phyloP scores from a whole-genome alignment of 2,329 filamentous ascomycete species.

The Lachnellula cervina region DNA sequence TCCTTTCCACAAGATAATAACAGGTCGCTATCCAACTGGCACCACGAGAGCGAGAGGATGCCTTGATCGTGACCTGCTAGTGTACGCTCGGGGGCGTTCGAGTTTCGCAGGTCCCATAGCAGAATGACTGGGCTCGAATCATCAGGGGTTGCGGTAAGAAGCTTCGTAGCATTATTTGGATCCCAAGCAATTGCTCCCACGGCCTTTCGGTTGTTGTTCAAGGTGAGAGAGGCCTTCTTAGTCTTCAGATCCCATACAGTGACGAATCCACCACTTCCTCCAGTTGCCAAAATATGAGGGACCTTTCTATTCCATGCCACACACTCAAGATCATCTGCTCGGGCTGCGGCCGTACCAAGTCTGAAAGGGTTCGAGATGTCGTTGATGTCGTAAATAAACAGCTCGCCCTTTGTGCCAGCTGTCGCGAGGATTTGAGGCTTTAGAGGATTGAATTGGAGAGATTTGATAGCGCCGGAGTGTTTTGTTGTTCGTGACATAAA shows the following conservation, averaged over 20 bases:
- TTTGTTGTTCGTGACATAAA: constrained; percentile 82
- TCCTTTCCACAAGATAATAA: constrained; percentile 94
- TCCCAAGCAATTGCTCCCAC: constrained; percentile 98
- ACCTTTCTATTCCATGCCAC: constrained; percentile 99
- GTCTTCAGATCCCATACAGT: constrained; percentile 98
- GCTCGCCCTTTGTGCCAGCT: constrained; percentile 88
- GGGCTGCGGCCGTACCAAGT: constrained; percentile 79
- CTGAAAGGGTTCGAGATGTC: constrained; percentile 84
- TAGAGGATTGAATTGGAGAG: constrained; percentile 93
- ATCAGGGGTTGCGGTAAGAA: constrained; percentile 86
- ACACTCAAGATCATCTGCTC: constrained; percentile 92
- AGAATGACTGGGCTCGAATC: constrained; percentile 84
- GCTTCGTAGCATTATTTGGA: constrained; percentile 88
- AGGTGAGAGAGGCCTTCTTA: constrained; percentile 92
- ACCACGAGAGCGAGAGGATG: constrained; percentile 93
- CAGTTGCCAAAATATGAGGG: constrained; percentile 90
- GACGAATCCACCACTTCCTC: constrained; percentile 87
- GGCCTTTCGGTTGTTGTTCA: constrained; percentile 90
- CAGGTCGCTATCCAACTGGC: constrained; percentile 80
- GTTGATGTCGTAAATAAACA: constrained; percentile 93
- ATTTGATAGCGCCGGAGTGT: constrained; percentile 88
- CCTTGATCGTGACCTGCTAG: constrained; percentile 92
- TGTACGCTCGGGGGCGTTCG: constrained; percentile 85
- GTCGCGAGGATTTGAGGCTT: constrained; percentile 88
- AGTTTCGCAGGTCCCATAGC: constrained; percentile 93